These are phyloP conservation scores for Aureobasidium sp. DNA, from an alignment of 2,329 filamentous ascomycete genomes.

Conservation along the genomic window DNA sequence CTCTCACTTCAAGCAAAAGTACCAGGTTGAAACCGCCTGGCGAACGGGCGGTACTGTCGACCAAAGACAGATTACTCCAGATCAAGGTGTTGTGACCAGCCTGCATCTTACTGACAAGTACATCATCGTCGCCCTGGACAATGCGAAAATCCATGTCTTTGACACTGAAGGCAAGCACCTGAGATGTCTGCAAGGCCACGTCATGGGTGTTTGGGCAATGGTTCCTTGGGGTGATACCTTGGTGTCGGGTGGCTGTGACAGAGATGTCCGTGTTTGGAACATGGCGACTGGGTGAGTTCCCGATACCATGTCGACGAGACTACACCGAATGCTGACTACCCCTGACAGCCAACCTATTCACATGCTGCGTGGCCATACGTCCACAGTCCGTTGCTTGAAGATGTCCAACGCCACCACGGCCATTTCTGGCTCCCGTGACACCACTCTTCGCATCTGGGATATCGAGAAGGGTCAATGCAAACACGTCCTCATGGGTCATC, in stretches of 20 bases:
- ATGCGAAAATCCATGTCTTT: constrained; percentile 97
- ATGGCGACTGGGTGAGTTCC: constrained; percentile 72
- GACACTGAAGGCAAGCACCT: constrained; percentile 82
- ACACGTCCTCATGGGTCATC: constrained; percentile 87
- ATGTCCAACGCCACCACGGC: constrained; percentile 93
- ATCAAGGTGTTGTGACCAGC: constrained; percentile 94
- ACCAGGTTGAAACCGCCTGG: constrained; percentile 96
- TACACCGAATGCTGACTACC: background rate
- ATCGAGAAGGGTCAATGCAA: constrained; percentile 78
- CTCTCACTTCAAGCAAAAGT: constrained; percentile 94
- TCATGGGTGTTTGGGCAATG: constrained; percentile 99
- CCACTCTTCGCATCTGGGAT: constrained; percentile 91
- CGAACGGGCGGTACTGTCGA: constrained; percentile 79
- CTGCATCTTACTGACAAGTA: constrained; percentile 90
- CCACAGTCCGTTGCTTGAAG: constrained; percentile 91
- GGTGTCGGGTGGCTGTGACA: constrained; percentile 91
- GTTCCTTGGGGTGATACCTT: constrained; percentile 93
- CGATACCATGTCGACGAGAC: background rate
- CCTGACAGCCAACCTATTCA: constrained; percentile 45
- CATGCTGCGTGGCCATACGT: constrained; percentile 87
- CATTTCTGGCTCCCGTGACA: constrained; percentile 93
- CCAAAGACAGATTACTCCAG: constrained; percentile 82
- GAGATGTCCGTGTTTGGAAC: constrained; percentile 95
- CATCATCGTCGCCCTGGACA: constrained; percentile 94
- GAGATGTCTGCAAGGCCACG: constrained; percentile 84